Percentiles rank a stretch among this genome's conserved stretches.
These are phyloP conservation scores for Parastagonospora avenae DNA, from an alignment of 2,329 filamentous ascomycete species.

Conservation along the genomic window DNA sequence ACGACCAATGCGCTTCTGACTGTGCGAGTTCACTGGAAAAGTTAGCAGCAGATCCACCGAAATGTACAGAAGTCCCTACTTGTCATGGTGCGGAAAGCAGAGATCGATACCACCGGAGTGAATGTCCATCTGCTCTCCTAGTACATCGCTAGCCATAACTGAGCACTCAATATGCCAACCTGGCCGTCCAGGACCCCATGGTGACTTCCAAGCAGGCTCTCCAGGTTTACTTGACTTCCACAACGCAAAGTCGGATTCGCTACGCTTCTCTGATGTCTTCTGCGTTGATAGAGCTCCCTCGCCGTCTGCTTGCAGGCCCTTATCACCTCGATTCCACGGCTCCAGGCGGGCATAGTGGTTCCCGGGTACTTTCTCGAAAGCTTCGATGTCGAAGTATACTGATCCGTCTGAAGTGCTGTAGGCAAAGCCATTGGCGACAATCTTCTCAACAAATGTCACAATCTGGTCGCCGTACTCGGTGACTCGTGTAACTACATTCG, in stretches of 20 bases:
- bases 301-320: conserved; percentile 82
- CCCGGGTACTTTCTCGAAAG: conserved; percentile 77
- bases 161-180: conserved; percentile 99
- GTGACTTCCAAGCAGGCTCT: conserved; percentile 87
- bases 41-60: conserved; percentile 3
- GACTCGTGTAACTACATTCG: conserved; percentile 84
- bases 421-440: conserved; percentile 83
- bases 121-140: conserved; percentile 86
- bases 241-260: conserved; percentile 82
- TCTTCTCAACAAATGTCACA: conserved; percentile 79
- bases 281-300: conserved; percentile 75
- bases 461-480: conserved; percentile 92
- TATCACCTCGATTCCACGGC: conserved; percentile 84
- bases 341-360: conserved; percentile 85
- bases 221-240: conserved; percentile 94
- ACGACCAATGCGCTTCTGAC: conserved; percentile 79
- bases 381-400: conserved; percentile 89
- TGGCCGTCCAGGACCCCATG: conserved; percentile 85
- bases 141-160: conserved; percentile 89
- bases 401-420: conserved; percentile 78
- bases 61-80: conserved; percentile 44
- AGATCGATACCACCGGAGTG: conserved; percentile 93
- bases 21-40: conserved; percentile 72
- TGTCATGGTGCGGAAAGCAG: conserved; percentile 78
- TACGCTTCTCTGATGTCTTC: conserved; percentile 69